Evolutionary conservation across 495 filamentous ascomycete species (phyloP), one percentile per base, ranked within the genome.

Genomic region (Bombardia bombarda): DNA sequence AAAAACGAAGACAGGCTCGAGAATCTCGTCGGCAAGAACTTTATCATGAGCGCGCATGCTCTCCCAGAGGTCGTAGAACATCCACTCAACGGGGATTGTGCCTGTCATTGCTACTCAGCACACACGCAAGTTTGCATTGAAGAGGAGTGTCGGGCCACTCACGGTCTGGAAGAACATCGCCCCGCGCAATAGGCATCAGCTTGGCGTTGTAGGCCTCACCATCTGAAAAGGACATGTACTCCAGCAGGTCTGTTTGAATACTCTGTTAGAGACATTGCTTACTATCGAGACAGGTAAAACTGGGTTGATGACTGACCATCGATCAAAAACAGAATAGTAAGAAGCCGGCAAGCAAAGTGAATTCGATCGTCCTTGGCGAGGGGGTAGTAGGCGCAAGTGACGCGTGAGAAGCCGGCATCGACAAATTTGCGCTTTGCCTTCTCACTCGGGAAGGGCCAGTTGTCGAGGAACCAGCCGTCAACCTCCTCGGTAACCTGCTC

Each of bases 41-140:
- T 20, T 17, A 25, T 41, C 38, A 16, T 12, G 21, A 7, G 38
- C 38, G 4, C 38, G 38, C 38, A 41, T 41, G 28, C 38, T 41
- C 24, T 41, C 38, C 38, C 38, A 41, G n/a, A 41, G 24, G 17
- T 41, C 38, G 24, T 31, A 41, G 24, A 21, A 31, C 17, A 41
- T 20, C 4, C n/a, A 32, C 38, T 41, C 38, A 25, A 19, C 38
- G 16, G 38, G 38, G 14, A 41, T 31, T 1, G n/a, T 30, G 14
- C n/a, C n/a, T 28, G 25, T 28, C 25, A 28, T 28, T 28, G 12
- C n/a, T 30, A 30, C 7, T 30, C 7, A 30, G 26, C 26, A n/a
- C n/a, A n/a, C n/a, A n/a, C n/a, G n/a, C n/a, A n/a, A n/a, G n/a
- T n/a, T n/a, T n/a, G n/a, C n/a, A n/a, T 7, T 7, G 26, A 13